A percentile compares a stretch with the other conserved stretches of the same genome.
These are phyloP conservation scores for Viridothelium virens DNA, from an alignment of 495 filamentous ascomycete species.

Conservation along the genomic window DNA sequence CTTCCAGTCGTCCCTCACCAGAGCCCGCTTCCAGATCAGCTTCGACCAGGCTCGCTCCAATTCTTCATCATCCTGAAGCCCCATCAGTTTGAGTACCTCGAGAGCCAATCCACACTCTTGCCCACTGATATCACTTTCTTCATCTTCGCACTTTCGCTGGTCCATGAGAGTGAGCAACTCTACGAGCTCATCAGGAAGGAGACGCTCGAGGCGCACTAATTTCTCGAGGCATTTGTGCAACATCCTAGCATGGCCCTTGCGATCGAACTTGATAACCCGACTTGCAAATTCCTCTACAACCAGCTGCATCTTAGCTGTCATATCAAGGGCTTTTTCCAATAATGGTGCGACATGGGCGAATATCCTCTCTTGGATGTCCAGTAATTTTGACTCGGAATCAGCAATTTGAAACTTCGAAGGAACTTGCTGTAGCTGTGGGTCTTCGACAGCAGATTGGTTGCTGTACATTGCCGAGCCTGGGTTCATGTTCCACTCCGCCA, in stretches of 20 bases:
- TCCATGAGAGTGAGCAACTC: constrained; percentile 75
- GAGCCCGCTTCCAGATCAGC: constrained; percentile 77
- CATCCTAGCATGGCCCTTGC: constrained; percentile 53
- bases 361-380: constrained; percentile 66
- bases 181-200: constrained; percentile 60
- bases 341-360: constrained; percentile 52
- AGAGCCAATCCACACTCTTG: constrained; percentile 61
- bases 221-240: constrained; percentile 57
- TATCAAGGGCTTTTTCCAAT: constrained; percentile 63
- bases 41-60: constrained; percentile 41
- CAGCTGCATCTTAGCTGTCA: constrained; percentile 64
- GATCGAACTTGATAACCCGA: constrained; percentile 42
- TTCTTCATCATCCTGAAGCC: constrained; percentile 45
- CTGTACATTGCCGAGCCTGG: constrained; percentile 3
- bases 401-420: constrained; percentile 28
- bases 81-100: constrained; percentile 47
- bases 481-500: constrained; percentile 44
- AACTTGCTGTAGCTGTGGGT: constrained; percentile 6
- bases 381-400: constrained; percentile 55
- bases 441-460: constrained; percentile 25
- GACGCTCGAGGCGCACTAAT: constrained; percentile 57
- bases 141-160: constrained; percentile 16
- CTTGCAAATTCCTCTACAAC: constrained; percentile 60
- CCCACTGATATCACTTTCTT: constrained; percentile 30
- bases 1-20: constrained; percentile 71